Evolutionary conservation across 208 protist species (phyloP).

Genomic region (Acanthamoeba royreba): DNA sequence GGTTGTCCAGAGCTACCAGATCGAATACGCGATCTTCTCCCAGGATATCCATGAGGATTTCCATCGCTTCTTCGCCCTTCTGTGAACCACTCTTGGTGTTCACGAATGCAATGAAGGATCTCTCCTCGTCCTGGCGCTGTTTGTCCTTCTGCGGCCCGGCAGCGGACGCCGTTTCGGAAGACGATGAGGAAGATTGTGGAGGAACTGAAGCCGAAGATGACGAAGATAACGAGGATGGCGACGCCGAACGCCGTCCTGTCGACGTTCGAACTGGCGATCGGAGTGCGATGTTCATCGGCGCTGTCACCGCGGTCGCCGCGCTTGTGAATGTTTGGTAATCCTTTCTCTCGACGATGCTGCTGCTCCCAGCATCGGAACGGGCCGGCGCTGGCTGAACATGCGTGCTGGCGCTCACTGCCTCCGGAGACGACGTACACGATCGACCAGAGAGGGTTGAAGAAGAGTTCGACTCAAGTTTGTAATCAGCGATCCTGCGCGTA

Average conservation of each 20-base stretch:
- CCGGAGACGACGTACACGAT: too few relatives aligned
- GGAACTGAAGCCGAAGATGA: neutral
- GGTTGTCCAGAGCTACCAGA: neutral
- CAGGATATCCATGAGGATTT: neutral
- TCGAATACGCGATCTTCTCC: constrained; percentile 20
- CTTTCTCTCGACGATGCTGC: too few relatives aligned
- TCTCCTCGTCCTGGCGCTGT: neutral
- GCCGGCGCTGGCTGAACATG: too few relatives aligned
- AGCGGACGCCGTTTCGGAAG: neutral
- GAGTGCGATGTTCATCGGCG: neutral
- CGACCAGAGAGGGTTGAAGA: too few relatives aligned
- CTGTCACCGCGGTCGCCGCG: neutral
- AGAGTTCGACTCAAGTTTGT: too few relatives aligned
- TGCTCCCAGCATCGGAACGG: too few relatives aligned
- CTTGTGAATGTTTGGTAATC: too few relatives aligned
- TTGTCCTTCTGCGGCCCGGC: neutral
- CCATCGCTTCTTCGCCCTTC: neutral
- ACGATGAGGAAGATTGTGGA: neutral
- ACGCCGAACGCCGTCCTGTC: too few relatives aligned
- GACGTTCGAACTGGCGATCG: neutral
- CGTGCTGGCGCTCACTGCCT: too few relatives aligned
- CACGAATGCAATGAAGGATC: neutral
- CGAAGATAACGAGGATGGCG: neutral
- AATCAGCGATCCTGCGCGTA: too few relatives aligned
- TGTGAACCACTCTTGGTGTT: constrained; percentile 5